Percentiles rank a stretch among this genome's conserved stretches.
These are phyloP conservation scores for Ustilago shanxiensis DNA, from an alignment of 1,284 basidiomycete genomes.

Conservation along the genomic window DNA sequence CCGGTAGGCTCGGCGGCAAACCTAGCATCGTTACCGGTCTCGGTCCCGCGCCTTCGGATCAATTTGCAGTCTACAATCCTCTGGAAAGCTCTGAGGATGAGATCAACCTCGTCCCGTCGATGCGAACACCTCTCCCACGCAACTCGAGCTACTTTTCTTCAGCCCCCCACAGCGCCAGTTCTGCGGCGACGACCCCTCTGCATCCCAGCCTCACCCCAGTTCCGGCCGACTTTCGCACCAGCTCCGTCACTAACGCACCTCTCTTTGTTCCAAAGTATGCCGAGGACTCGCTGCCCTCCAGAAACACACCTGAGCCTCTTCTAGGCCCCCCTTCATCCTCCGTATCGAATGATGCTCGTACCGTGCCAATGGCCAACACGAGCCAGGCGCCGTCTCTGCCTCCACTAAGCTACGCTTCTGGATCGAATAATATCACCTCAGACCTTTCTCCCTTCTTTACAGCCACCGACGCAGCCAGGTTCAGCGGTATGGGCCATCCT, in stretches of 20 bases:
- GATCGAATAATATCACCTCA: conserved; percentile 10
- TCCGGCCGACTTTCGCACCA: conserved; percentile 48
- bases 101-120: conserved; percentile 12
- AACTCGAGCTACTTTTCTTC: conserved; percentile 45
- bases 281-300: conserved; percentile 16
- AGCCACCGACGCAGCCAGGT: neutral
- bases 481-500: neutral
- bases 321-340: conserved; percentile 4
- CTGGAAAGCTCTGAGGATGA: conserved; percentile 51
- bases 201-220: conserved; percentile 41
- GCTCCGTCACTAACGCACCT: conserved; percentile 60
- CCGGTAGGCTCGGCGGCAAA: conserved; percentile 56
- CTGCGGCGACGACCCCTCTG: conserved; percentile 16
- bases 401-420: conserved; percentile 9
- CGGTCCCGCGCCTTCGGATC: conserved; percentile 31
- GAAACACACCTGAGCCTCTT: conserved; percentile 22
- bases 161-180: conserved; percentile 33
- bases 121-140: conserved; percentile 35
- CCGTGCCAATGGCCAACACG: neutral
- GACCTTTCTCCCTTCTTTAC: conserved; percentile 19
- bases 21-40: conserved; percentile 33
- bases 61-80: conserved; percentile 37
- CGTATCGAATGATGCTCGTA: conserved; percentile 3
- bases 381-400: conserved; percentile 17
- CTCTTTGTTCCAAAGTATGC: conserved; percentile 54